Evolutionary conservation across 2,329 filamentous ascomycete genomes (phyloP), one percentile per base, ranked within the genome.

Genomic region (Chalaropsis ovoidea): DNA sequence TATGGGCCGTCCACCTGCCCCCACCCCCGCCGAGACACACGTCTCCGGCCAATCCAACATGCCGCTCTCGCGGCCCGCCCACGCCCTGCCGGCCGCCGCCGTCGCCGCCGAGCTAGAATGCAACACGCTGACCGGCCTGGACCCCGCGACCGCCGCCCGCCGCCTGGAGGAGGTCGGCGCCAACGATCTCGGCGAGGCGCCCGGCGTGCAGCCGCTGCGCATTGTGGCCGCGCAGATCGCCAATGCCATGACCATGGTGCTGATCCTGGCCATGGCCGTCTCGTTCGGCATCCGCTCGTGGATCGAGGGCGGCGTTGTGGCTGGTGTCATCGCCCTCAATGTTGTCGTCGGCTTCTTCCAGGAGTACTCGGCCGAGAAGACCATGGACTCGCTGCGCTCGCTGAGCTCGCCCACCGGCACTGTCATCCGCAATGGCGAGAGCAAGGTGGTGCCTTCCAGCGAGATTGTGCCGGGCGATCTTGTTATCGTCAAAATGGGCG

Each of bases 201-300:
- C 75, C 62, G 72, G 80, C 11, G 81, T 87, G 58, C 80, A 76
- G 75, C 72, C 80, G 76, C 65, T 79, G 56, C 85, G 84, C 71
- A 84, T 86, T 43, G 73, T 86, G 10, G 69, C 83, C 35, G 77
- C 79, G 60, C 82, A 86, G 71, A 73, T 84, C 43, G 79, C 78
- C 66, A 85, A 85, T 72, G 82, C 82, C 11, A 84, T 85, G 82
- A 83, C 80, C 61, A 69, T 83, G 70, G 80, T 73, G 68, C 77
- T 86, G 63, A 73, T 86, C 64, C 80, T 86, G 68, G 83, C 83
- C 68, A 84, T 86, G 80, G 82, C 78, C 67, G 76, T 76, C 42
- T 74, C 72, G 64, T 81, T 78, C 69, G 79, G 77, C 64, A 81
- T 79, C 67, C 71, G 76, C 69, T 79, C 80, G 66, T 81, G 76